A percentile compares a stretch with the other conserved stretches of the same genome.
These are phyloP conservation scores for Leishmania aethiopica DNA, from an alignment of 208 protist species.

Conservation along the genomic window DNA sequence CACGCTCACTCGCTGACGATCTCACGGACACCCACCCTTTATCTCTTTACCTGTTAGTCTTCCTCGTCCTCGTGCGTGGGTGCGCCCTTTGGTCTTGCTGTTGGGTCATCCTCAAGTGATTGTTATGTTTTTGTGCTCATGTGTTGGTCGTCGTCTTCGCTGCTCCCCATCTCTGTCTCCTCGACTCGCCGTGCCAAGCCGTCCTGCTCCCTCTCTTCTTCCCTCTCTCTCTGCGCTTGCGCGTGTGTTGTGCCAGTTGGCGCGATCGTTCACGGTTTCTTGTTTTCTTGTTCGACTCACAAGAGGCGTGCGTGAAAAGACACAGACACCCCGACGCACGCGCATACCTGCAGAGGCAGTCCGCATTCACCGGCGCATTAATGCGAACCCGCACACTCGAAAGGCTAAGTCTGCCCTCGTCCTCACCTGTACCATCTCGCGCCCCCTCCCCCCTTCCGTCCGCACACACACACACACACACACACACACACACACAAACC, in stretches of 20 bases:
- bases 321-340: background rate
- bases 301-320: background rate
- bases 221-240: background rate
- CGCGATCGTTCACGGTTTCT: background rate
- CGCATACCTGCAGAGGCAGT: background rate
- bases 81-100: background rate
- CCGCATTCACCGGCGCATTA: background rate
- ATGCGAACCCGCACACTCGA: background rate
- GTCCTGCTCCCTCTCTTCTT: background rate
- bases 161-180: background rate
- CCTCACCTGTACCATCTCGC: background rate
- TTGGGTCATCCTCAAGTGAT: no score
- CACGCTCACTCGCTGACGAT: background rate
- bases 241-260: background rate
- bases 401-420: background rate
- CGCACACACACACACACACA: background rate
- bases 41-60: no score
- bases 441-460: background rate
- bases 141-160: background rate
- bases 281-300: background rate
- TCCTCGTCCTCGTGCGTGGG: background rate
- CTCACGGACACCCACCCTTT: background rate
- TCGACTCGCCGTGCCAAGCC: background rate
- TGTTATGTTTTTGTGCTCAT: background rate
- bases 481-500: background rate